Evolutionary conservation across 805 yeast species (phyloP), one percentile per base, ranked within the genome.

Genomic region (Nakazawaea ambrosiae): DNA sequence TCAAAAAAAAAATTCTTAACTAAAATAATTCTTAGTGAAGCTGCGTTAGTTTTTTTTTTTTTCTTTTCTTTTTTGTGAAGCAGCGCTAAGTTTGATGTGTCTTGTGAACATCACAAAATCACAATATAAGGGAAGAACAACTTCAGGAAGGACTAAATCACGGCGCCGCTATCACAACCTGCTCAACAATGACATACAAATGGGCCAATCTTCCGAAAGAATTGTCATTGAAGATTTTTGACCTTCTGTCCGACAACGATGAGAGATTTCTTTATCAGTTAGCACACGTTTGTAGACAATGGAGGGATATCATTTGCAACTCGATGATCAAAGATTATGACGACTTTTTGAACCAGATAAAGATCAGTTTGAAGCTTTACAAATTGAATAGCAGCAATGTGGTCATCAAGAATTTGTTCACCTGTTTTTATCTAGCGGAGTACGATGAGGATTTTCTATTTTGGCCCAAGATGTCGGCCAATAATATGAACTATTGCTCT

Each of bases 401-500:
- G 22, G 26, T 35, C 22, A 15, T 35, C 16, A 35, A 32, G 7
- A 36, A 32, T 14, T 18, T 33, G 15, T 40, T 40, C 36, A 40
- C 43, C 8, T 40, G 39, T 27, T 40, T 40, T 22, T 16, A 36
- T 23, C 24, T 40, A 6, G 39, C 34, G 14, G 39, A 40, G 9
- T 40, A 40, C 18, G 39, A 34, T 18, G 18, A 40, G 24, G 43
- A 40, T 26, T 35, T 28, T 27, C 18, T 40, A 9, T 40, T 40
- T 25, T 36, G 43, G 39, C 39, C 39, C 10, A 36, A 32, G n/a
- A 33, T 17, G n/a, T 15, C 35, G 4, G 15, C 32, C 9, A 29
- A 36, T 24, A 39, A 39, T 20, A 33, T 33, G 35, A 24, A 20
- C 9, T 39, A 39, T 15, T 39, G 39, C 20, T 36, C 39, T 18